Evolutionary conservation across 495 filamentous ascomycete genomes (phyloP).

Genomic region (Penicillium robsamsonii): DNA sequence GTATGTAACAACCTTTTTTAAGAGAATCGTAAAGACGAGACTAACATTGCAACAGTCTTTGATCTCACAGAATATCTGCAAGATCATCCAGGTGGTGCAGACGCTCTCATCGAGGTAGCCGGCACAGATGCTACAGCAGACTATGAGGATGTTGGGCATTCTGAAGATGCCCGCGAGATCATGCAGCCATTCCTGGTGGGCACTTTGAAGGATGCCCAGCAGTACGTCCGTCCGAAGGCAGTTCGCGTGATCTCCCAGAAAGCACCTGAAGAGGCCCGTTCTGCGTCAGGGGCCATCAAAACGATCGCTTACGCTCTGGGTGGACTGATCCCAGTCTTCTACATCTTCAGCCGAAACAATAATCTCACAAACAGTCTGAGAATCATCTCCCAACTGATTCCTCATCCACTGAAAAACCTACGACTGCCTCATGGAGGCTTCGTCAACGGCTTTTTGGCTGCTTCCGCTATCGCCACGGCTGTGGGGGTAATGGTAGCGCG

Average conservation of each 20-base stretch:
- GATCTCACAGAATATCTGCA: slow-evolving; percentile 49
- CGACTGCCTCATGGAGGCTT: slow-evolving; percentile 27
- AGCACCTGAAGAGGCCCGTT: slow-evolving; percentile 9
- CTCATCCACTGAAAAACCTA: slow-evolving; percentile 14
- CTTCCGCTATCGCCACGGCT: slow-evolving; percentile 26
- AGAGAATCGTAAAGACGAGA: not conserved
- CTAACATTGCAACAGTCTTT: slow-evolving; percentile 40
- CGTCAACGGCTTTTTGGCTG: slow-evolving; percentile 36
- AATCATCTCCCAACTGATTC: slow-evolving; percentile 15
- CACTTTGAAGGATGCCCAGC: slow-evolving; percentile 30
- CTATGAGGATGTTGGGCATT: slow-evolving; percentile 55
- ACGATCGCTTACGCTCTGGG: slow-evolving; percentile 16
- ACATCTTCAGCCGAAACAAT: slow-evolving; percentile 11
- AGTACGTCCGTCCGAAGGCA: slow-evolving; percentile 24
- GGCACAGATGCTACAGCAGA: slow-evolving; percentile 51
- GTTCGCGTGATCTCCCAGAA: slow-evolving; percentile 30
- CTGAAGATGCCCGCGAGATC: slow-evolving; percentile 43
- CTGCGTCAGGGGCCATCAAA: slow-evolving; percentile 12
- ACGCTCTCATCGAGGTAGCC: slow-evolving; percentile 47
- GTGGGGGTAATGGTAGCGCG: slow-evolving; percentile 24
- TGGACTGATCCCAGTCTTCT: slow-evolving; percentile 18
- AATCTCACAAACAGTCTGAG: slow-evolving; percentile 8
- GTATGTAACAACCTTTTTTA: slow-evolving; percentile 23
- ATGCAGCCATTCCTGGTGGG: slow-evolving; percentile 33
- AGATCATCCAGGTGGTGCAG: slow-evolving; percentile 56